Conservation (phyloP, 176 grass and related monocot genomes). For the Aegilops sharonensis region DNA sequence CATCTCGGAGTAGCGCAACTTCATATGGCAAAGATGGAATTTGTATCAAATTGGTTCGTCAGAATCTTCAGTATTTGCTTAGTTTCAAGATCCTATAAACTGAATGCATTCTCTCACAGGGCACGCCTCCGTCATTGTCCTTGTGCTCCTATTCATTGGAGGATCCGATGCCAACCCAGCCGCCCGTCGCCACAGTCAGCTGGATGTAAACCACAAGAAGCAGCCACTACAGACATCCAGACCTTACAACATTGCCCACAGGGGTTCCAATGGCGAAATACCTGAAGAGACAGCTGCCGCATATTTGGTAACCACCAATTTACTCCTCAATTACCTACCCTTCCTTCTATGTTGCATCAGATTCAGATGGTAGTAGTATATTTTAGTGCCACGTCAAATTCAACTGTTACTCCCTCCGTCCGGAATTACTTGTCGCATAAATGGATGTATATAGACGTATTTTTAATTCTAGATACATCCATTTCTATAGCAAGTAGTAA, state of each 20-base stretch:
- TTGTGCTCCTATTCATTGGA: constrained; percentile 13
- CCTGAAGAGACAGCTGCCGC: constrained; percentile 54
- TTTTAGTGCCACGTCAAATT: constrained; percentile 9
- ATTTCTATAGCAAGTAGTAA: too few relatives aligned
- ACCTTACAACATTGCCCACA: constrained; percentile 65
- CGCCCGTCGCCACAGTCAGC: not conserved
- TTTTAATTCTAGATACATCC: too few relatives aligned
- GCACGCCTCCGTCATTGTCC: constrained; percentile 26
- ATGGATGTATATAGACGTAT: too few relatives aligned
- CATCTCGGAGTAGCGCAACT: not conserved
- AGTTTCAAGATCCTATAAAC: not conserved
- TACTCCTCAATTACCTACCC: not conserved
- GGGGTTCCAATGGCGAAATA: constrained; percentile 58
- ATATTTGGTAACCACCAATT: constrained; percentile 40
- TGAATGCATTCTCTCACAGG: constrained; percentile 36
- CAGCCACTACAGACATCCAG: constrained; percentile 53
- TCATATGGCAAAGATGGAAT: not conserved
- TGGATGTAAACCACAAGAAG: constrained; percentile 41
- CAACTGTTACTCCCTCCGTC: too few relatives aligned
- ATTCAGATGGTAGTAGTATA: too few relatives aligned
- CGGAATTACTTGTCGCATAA: too few relatives aligned
- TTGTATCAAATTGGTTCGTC: too few relatives aligned
- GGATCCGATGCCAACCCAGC: constrained; percentile 18
- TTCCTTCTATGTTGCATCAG: too few relatives aligned
- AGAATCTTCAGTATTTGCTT: not conserved